Evolutionary conservation across 2,329 filamentous ascomycete species (phyloP).

Genomic region (Hypoxylon sp.): DNA sequence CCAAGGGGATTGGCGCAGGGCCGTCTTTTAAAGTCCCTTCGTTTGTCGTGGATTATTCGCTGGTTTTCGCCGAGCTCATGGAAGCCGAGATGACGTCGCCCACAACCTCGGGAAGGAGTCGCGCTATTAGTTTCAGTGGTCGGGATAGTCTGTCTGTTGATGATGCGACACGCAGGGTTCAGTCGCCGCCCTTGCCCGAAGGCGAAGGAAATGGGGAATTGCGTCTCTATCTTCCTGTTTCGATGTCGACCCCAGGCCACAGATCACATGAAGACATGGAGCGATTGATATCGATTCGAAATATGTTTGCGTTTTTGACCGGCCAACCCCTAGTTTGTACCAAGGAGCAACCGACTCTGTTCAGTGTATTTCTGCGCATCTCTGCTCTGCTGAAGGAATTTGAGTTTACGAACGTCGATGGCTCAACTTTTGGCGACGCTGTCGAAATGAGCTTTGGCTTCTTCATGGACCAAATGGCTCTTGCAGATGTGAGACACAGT

Average conservation of each 20-base stretch:
- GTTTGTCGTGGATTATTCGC: slow-evolving; percentile 68
- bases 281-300: slow-evolving; percentile 71
- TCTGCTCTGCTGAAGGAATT: slow-evolving; percentile 69
- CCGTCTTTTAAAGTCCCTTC: slow-evolving; percentile 74
- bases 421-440: slow-evolving; percentile 71
- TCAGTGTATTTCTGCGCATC: slow-evolving; percentile 69
- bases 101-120: slow-evolving; percentile 52
- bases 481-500: slow-evolving; percentile 86
- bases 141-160: slow-evolving; percentile 64
- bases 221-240: slow-evolving; percentile 69
- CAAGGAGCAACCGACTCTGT: slow-evolving; percentile 65
- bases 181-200: slow-evolving; percentile 57
- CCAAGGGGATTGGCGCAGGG: slow-evolving; percentile 64
- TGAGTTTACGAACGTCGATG: slow-evolving; percentile 70
- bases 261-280: slow-evolving; percentile 64
- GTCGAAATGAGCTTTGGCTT: slow-evolving; percentile 77
- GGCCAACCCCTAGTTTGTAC: slow-evolving; percentile 75
- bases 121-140: slow-evolving; percentile 64
- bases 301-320: slow-evolving; percentile 76
- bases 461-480: slow-evolving; percentile 81
- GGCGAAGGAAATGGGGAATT: slow-evolving; percentile 59
- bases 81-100: slow-evolving; percentile 60
- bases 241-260: slow-evolving; percentile 57
- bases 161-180: slow-evolving; percentile 62
- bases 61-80: slow-evolving; percentile 68